Conservation (phyloP, 1,284 basidiomycete genomes). For the Moniliella sp. region DNA sequence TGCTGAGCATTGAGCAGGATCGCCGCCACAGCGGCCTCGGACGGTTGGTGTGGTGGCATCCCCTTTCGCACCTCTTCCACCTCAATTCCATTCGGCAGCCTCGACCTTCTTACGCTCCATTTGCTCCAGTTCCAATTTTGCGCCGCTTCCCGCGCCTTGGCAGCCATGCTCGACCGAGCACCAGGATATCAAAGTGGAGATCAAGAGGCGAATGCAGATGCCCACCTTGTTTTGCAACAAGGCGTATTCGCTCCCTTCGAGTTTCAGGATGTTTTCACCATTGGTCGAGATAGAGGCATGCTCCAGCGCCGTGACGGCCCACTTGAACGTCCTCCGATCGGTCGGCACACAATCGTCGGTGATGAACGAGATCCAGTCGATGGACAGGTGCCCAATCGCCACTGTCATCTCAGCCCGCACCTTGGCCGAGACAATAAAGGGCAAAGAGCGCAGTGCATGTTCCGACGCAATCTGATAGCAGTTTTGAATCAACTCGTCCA, state of each 20-base stretch:
- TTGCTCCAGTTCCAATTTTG: slow-evolving; percentile 6
- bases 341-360: slow-evolving; percentile 92
- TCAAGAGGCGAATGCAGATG: slow-evolving; percentile 81
- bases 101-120: slow-evolving; percentile 19
- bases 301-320: slow-evolving; percentile 88
- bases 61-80: not conserved
- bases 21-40: no score
- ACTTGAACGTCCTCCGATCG: slow-evolving; percentile 87
- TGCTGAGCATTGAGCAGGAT: no score
- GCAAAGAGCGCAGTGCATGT: slow-evolving; percentile 38
- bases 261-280: slow-evolving; percentile 68
- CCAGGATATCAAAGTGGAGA: slow-evolving; percentile 84
- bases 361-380: slow-evolving; percentile 79
- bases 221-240: slow-evolving; percentile 76
- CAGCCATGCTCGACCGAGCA: slow-evolving; percentile 25
- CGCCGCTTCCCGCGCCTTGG: slow-evolving; percentile 24
- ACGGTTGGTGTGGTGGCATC: not conserved
- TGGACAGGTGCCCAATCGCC: slow-evolving; percentile 19
- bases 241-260: slow-evolving; percentile 57
- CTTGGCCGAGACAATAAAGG: slow-evolving; percentile 25
- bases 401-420: slow-evolving; percentile 23
- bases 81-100: not conserved
- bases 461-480: slow-evolving; percentile 89
- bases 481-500: slow-evolving; percentile 61
- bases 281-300: slow-evolving; percentile 75